Evolutionary conservation across 306 rosid species (phyloP), one percentile per base, ranked within the genome.

Genomic region (Oxytropis ochrocephala): DNA sequence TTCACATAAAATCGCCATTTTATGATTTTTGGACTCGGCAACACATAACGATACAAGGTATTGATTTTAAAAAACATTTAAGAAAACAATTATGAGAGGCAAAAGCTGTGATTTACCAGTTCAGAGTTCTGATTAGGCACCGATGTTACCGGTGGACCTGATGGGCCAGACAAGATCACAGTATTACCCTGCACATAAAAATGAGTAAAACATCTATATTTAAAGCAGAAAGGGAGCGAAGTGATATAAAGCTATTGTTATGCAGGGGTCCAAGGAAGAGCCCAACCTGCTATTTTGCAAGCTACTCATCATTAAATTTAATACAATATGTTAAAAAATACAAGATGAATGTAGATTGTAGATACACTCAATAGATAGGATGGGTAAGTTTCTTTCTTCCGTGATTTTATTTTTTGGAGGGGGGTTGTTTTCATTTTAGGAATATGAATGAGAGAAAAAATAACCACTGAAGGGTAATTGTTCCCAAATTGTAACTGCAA

Each of bases 71-170:
- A 17, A 50, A 68, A 29, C 0, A 21, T 38, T 51, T 72, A 57
- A 16, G 55, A 19, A 12, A 29, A 32, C 49, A 52, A 71, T 54
- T 7, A 51, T 13, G 49, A 42, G 35, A 35, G 42, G 44, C 8
- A 11, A 51, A 83, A 64, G 60, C 49, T 56, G 36, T 17, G 14
- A 66, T 38, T 55, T 77, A 95, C 99, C 96, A 95, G 85, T 79
- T 95, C 99, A 60, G 97, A 91, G 78, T 91, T 95, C 83, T 95
- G 99, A 78, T 56, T 95, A 42, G 99, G 93, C 43, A 95, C 95
- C 57, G 99, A 87, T 42, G 96, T 84, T 77, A 95, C 92, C 0
- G 99, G 97, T 0, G 97, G 99, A 74, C 99, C 99, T 42, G 99
- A 89, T 49, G 99, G 91, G 77, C 99, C 97, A 67, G 99, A 95